phyloP scores from a whole-genome alignment of 139 green algal species.

The Protoeuglena noctilucae region DNA sequence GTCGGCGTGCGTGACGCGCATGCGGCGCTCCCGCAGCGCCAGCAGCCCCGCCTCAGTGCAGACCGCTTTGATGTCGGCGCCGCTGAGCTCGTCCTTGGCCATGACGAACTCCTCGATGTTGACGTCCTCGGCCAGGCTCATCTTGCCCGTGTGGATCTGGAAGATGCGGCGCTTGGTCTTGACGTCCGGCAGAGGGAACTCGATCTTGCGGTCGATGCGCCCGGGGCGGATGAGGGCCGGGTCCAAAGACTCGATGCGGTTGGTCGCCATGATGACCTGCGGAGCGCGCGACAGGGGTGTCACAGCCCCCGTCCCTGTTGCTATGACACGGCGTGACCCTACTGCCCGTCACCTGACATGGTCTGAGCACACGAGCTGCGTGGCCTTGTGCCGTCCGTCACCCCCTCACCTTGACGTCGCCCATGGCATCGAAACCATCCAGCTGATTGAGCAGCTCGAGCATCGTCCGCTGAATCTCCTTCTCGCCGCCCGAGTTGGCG shows the following conservation, averaged over 20 bases:
- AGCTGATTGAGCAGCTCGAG: slow-evolving; percentile 96
- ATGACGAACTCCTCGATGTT: slow-evolving; percentile 95
- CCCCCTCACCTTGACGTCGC: slow-evolving; percentile 85
- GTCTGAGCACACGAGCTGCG: slow-evolving; percentile 1
- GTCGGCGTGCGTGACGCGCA: slow-evolving; percentile 66
- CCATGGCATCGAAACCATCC: slow-evolving; percentile 87
- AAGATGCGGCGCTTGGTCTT: slow-evolving; percentile 99
- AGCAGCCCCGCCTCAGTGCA: slow-evolving; percentile 98
- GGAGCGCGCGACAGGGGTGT: too few relatives aligned
- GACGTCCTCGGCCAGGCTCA: slow-evolving; percentile 88
- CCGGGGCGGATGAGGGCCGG: slow-evolving; percentile 90
- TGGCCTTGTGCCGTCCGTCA: too few relatives aligned
- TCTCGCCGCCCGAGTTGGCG: slow-evolving; percentile 71
- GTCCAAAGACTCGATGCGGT: slow-evolving; percentile 92
- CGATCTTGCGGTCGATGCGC: slow-evolving; percentile 88
- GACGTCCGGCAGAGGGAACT: slow-evolving; percentile 95
- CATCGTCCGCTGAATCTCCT: slow-evolving; percentile 98
- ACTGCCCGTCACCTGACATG: background rate
- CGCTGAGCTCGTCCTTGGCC: slow-evolving; percentile 82
- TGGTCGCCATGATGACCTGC: slow-evolving; percentile 97
- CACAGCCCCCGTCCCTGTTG: too few relatives aligned
- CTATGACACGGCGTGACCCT: background rate
- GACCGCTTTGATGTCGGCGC: slow-evolving; percentile 96
- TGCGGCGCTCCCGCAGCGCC: slow-evolving; percentile 85
- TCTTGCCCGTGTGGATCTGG: slow-evolving; percentile 65